Evolutionary conservation across 306 rosid species (phyloP).

Genomic region (Fragaria ananassa): DNA sequence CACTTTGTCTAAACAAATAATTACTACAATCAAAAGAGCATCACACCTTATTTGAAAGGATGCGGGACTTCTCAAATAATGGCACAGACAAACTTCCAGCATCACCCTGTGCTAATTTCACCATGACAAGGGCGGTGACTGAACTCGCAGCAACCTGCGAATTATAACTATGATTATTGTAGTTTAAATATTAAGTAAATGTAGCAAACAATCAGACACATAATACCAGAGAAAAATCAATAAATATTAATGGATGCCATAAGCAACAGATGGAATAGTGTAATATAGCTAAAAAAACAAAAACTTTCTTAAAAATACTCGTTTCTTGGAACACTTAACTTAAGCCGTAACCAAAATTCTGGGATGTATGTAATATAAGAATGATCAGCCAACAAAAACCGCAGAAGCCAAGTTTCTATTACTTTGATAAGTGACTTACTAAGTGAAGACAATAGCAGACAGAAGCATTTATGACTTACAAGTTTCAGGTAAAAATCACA

Average conservation of each 20-base stretch:
- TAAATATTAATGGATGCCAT: neutral
- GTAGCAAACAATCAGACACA: neutral
- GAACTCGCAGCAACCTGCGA: constrained; percentile 76
- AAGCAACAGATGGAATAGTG: neutral
- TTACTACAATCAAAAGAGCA: neutral
- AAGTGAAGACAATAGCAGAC: constrained; percentile 5
- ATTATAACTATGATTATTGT: constrained; percentile 11
- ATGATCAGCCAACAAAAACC: neutral
- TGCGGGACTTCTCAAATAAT: constrained; percentile 63
- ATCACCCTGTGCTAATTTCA: constrained; percentile 50
- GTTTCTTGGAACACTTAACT: neutral
- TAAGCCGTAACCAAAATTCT: neutral
- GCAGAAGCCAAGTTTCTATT: neutral
- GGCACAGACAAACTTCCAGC: constrained; percentile 78
- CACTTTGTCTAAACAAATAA: neutral
- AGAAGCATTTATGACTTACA: neutral
- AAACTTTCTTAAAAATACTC: neutral
- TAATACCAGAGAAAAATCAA: neutral
- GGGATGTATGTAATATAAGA: neutral
- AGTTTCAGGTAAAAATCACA: neutral
- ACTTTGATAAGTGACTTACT: neutral
- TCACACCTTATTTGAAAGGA: constrained; percentile 53
- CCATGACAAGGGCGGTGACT: constrained; percentile 70
- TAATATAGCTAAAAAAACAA: neutral
- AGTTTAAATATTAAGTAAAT: neutral